Evolutionary conservation across 495 filamentous ascomycete species (phyloP).

Genomic region (Penicillium roqueforti): DNA sequence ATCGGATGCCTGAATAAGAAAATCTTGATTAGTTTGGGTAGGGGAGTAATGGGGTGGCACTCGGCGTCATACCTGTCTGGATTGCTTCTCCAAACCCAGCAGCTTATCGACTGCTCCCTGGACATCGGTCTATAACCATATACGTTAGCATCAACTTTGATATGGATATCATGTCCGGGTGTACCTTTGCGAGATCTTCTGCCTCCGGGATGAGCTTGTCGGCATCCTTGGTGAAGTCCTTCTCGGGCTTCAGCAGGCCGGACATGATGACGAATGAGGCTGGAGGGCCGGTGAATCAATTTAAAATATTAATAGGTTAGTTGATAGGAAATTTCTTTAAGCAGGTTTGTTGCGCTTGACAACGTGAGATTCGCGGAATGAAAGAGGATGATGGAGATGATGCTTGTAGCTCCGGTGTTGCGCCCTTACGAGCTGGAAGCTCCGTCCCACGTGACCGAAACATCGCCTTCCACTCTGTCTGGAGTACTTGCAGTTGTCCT

Average conservation of each 20-base stretch:
- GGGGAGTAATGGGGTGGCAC: background rate
- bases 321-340: background rate
- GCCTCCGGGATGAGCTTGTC: slow-evolving; percentile 88
- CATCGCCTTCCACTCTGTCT: background rate
- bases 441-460: slow-evolving; percentile 26
- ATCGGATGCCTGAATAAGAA: slow-evolving; percentile 69
- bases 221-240: slow-evolving; percentile 83
- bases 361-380: slow-evolving; percentile 12
- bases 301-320: background rate
- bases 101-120: slow-evolving; percentile 91
- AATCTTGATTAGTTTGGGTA: slow-evolving; percentile 4
- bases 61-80: slow-evolving; percentile 69
- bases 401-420: slow-evolving; percentile 30
- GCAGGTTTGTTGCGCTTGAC: slow-evolving; percentile 1
- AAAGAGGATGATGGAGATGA: slow-evolving; percentile 19
- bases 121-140: slow-evolving; percentile 59
- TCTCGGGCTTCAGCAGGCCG: slow-evolving; percentile 62
- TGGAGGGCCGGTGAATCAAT: background rate
- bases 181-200: slow-evolving; percentile 80
- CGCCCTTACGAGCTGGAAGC: slow-evolving; percentile 27
- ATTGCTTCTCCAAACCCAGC: slow-evolving; percentile 85
- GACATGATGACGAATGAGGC: slow-evolving; percentile 50
- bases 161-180: background rate
- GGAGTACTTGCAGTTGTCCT: background rate
- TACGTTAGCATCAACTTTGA: slow-evolving; percentile 12